These are phyloP conservation scores for Chalara sp. DNA, from an alignment of 2,329 filamentous ascomycete genomes.

Conservation along the genomic window DNA sequence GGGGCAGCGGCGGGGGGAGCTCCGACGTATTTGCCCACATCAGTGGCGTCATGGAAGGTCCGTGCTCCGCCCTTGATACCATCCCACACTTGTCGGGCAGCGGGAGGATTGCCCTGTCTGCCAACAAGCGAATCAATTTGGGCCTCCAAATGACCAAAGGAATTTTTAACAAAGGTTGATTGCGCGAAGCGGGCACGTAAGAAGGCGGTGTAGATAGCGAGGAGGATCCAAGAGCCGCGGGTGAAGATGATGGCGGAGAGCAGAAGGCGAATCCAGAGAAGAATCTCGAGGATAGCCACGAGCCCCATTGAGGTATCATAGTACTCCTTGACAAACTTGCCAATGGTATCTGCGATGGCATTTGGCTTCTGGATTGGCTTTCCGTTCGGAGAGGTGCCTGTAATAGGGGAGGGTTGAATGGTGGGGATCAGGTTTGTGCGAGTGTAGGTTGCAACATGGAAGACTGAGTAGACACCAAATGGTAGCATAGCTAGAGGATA, in stretches of 20 bases:
- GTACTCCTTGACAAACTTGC: constrained; percentile 93
- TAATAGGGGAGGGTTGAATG: constrained; percentile 60
- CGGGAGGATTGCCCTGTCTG: constrained; percentile 80
- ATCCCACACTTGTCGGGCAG: constrained; percentile 73
- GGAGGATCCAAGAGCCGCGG: constrained; percentile 83
- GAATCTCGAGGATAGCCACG: constrained; percentile 81
- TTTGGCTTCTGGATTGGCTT: constrained; percentile 45
- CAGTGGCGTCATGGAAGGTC: constrained; percentile 74
- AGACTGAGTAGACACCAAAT: constrained; percentile 94
- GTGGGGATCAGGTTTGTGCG: constrained; percentile 90
- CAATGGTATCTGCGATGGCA: constrained; percentile 73
- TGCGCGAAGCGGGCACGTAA: constrained; percentile 84
- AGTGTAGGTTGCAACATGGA: constrained; percentile 96
- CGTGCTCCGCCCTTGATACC: constrained; percentile 64
- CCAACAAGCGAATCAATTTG: constrained; percentile 76
- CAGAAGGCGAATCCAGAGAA: constrained; percentile 77
- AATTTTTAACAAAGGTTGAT: constrained; percentile 85
- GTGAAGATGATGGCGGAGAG: constrained; percentile 80
- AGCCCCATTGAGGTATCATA: constrained; percentile 95
- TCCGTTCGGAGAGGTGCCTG: constrained; percentile 46
- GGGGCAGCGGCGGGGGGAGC: constrained; percentile 42
- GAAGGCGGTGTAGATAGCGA: constrained; percentile 84
- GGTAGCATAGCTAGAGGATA: constrained; percentile 86
- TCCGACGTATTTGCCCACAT: constrained; percentile 65
- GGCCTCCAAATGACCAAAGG: constrained; percentile 65